Evolutionary conservation across 2,329 filamentous ascomycete species (phyloP).

Genomic region (Microcyclospora tardicrescens): DNA sequence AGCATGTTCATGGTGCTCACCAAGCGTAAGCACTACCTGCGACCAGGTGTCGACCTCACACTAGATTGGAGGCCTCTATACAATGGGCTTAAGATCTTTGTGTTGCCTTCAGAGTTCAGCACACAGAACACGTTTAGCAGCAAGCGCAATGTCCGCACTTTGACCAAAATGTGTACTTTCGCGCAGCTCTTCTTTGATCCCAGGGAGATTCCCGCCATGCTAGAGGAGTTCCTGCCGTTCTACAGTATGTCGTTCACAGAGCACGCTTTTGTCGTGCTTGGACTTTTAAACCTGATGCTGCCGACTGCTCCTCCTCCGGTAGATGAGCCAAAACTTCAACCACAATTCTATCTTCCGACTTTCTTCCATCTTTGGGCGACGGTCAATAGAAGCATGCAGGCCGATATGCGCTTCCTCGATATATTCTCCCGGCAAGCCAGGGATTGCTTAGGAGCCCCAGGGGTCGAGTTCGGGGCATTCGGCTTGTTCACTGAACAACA

Average conservation of each 20-base stretch:
- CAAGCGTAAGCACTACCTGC: slow-evolving; percentile 96
- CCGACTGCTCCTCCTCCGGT: slow-evolving; percentile 69
- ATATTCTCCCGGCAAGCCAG: slow-evolving; percentile 75
- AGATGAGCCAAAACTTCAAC: slow-evolving; percentile 62
- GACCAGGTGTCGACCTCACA: slow-evolving; percentile 74
- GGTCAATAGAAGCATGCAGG: slow-evolving; percentile 73
- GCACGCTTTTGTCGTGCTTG: slow-evolving; percentile 84
- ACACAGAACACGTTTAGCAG: slow-evolving; percentile 42
- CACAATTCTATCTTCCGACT: slow-evolving; percentile 78
- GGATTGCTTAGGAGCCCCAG: slow-evolving; percentile 61
- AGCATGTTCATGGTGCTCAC: slow-evolving; percentile 94
- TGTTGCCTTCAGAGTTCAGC: slow-evolving; percentile 70
- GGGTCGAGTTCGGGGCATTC: slow-evolving; percentile 71
- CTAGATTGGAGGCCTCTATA: slow-evolving; percentile 90
- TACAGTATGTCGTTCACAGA: slow-evolving; percentile 91
- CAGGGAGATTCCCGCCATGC: slow-evolving; percentile 61
- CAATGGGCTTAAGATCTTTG: slow-evolving; percentile 81
- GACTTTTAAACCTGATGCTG: slow-evolving; percentile 72
- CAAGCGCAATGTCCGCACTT: slow-evolving; percentile 55
- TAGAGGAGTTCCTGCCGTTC: slow-evolving; percentile 41
- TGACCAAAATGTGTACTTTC: slow-evolving; percentile 83
- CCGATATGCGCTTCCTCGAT: slow-evolving; percentile 81
- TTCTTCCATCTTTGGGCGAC: slow-evolving; percentile 96
- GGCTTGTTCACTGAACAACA: slow-evolving; percentile 90
- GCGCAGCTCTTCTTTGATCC: slow-evolving; percentile 89